Evolutionary conservation across 1,139 yeast species (phyloP).

Genomic region (Kazachstania sp.): DNA sequence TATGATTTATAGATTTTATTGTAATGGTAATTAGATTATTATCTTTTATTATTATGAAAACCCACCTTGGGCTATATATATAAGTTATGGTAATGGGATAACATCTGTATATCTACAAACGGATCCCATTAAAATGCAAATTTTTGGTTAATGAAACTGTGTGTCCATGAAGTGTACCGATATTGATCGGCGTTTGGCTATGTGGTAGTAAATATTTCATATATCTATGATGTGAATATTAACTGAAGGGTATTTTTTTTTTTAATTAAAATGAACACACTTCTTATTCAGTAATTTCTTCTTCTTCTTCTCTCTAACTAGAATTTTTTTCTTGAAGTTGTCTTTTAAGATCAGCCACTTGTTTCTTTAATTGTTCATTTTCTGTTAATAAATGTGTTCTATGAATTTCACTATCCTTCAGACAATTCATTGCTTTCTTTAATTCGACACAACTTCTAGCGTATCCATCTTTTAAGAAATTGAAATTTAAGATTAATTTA

Average conservation of each 20-base stretch:
- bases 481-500: constrained; percentile 26
- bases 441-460: constrained; percentile 30
- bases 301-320: constrained; percentile 10
- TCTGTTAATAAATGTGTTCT: constrained; percentile 29
- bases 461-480: constrained; percentile 29
- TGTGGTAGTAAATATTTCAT: not conserved
- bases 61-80: not conserved
- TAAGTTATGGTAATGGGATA: too few relatives aligned
- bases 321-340: not conserved
- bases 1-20: not conserved
- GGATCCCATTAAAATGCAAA: constrained; percentile 5
- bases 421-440: constrained; percentile 26
- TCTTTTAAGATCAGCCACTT: not conserved
- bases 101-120: too few relatives aligned
- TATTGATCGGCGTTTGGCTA: too few relatives aligned
- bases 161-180: too few relatives aligned
- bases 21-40: too few relatives aligned
- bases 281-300: not conserved
- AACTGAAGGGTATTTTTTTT: not conserved
- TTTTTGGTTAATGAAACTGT: constrained; percentile 5
- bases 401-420: constrained; percentile 32
- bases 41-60: not conserved
- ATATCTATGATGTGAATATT: not conserved
- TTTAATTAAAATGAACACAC: not conserved
- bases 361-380: constrained; percentile 18